Conservation (phyloP, 768 basidiomycete genomes). For the Xerocomellus intermedius region DNA sequence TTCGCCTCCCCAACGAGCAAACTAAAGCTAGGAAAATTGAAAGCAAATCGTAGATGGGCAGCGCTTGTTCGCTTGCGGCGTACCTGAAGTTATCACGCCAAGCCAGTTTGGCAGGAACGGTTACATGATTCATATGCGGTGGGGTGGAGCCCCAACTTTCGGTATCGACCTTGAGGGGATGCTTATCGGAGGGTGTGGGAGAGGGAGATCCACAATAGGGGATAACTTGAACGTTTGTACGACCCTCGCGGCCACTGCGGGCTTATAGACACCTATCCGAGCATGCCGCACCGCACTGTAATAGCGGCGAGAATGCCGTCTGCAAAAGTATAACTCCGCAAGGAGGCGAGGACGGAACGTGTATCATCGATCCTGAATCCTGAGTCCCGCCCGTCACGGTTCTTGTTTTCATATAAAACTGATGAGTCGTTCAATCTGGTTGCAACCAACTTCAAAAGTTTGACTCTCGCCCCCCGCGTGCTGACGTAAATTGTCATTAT, state of each 20-base stretch:
- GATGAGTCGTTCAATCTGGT: not conserved
- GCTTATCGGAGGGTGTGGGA: not conserved
- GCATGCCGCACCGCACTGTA: not conserved
- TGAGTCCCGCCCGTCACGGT: not conserved
- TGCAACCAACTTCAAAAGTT: not conserved
- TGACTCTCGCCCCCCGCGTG: not conserved
- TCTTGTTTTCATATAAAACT: constrained; percentile 7
- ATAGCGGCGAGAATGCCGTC: not conserved
- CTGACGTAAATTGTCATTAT: constrained; percentile 20
- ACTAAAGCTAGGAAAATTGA: not conserved
- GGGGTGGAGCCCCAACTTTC: constrained; percentile 10
- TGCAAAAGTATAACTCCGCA: constrained; percentile 13
- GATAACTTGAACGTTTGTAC: not conserved
- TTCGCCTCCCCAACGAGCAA: not conserved
- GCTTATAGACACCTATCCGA: not conserved
- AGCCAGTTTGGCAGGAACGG: not conserved
- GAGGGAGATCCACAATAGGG: not conserved
- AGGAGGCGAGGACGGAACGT: constrained; percentile 12
- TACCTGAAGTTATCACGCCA: constrained; percentile 5
- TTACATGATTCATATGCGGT: constrained; percentile 3
- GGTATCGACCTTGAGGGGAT: not conserved
- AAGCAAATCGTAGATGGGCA: not conserved
- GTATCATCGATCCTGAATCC: not conserved
- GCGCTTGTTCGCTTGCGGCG: constrained; percentile 1
- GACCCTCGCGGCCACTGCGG: not conserved